Conservation (phyloP, 345 rosid genomes). For the Acer campestre region DNA sequence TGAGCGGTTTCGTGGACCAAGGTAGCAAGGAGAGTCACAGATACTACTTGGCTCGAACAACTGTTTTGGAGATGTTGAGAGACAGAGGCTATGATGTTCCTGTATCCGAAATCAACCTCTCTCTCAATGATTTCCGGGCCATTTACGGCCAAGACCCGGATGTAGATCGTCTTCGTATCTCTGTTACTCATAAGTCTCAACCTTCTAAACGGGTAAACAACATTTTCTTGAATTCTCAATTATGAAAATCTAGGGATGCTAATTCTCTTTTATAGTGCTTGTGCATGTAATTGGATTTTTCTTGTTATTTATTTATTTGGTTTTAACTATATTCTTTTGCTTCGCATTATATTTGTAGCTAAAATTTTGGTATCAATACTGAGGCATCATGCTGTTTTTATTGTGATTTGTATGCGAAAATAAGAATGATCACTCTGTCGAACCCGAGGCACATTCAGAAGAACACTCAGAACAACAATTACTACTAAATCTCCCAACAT, state of each 20-base stretch:
- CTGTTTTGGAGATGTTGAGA: slow-evolving; percentile 78
- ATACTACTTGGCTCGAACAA: slow-evolving; percentile 66
- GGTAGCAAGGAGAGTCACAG: slow-evolving; percentile 72
- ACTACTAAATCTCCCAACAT: too few species aligned
- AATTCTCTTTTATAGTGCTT: neutral
- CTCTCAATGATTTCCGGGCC: slow-evolving; percentile 69
- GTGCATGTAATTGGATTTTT: too few species aligned
- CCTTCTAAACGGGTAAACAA: slow-evolving; percentile 59
- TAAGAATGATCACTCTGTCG: too few species aligned
- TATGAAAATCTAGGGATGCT: neutral
- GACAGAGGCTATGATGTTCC: slow-evolving; percentile 80
- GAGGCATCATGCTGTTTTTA: too few species aligned
- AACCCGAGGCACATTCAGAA: too few species aligned
- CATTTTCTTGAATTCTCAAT: too few species aligned
- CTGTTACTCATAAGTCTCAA: slow-evolving; percentile 52
- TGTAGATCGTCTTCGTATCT: slow-evolving; percentile 60
- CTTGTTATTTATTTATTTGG: too few species aligned
- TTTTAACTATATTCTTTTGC: too few species aligned
- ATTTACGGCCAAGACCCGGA: slow-evolving; percentile 59
- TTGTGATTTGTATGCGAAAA: too few species aligned
- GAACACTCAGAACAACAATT: too few species aligned
- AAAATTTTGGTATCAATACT: too few species aligned
- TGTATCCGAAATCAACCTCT: slow-evolving; percentile 55
- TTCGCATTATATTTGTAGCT: too few species aligned
- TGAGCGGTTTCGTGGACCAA: slow-evolving; percentile 55